phyloP scores from a whole-genome alignment of 768 basidiomycete species.

The Naematelia encephala region DNA sequence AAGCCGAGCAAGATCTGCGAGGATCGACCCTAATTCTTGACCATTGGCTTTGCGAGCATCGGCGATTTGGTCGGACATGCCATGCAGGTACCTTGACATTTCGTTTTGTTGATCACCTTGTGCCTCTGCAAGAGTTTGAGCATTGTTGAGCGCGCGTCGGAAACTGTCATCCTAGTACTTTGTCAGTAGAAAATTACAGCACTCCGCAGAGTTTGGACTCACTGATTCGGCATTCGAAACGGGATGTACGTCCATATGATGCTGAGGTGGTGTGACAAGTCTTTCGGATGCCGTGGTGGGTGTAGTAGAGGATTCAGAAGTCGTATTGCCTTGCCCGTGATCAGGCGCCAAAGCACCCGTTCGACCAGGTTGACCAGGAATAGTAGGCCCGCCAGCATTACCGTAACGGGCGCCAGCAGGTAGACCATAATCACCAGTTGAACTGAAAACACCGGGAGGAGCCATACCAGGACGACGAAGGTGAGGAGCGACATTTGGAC shows the following conservation, averaged over 20 bases:
- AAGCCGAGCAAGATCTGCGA: conserved; percentile 42
- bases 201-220: too few species aligned
- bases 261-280: conserved; percentile 30
- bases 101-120: conserved; percentile 50
- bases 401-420: conserved; percentile 43
- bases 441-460: conserved; percentile 44
- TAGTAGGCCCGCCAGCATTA: conserved; percentile 21
- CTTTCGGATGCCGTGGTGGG: conserved; percentile 20
- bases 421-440: conserved; percentile 45
- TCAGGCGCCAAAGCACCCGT: conserved; percentile 22
- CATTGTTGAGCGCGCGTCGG: conserved; percentile 35
- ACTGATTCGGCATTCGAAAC: neutral
- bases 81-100: conserved; percentile 48
- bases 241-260: conserved; percentile 5
- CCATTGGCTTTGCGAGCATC: conserved; percentile 27
- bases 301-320: conserved; percentile 32
- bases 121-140: conserved; percentile 40
- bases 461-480: conserved; percentile 47
- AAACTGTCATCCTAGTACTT: conserved; percentile 32
- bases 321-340: conserved; percentile 37
- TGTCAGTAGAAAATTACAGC: too few species aligned
- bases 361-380: conserved; percentile 17
- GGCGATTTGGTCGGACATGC: conserved; percentile 44
- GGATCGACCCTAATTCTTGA: conserved; percentile 39
- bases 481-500: conserved; percentile 47